A percentile compares a stretch with the other conserved stretches of the same genome.
Evolutionary conservation across 257 asterid species (phyloP).

Genomic region (Lithospermum erythrorhizon): DNA sequence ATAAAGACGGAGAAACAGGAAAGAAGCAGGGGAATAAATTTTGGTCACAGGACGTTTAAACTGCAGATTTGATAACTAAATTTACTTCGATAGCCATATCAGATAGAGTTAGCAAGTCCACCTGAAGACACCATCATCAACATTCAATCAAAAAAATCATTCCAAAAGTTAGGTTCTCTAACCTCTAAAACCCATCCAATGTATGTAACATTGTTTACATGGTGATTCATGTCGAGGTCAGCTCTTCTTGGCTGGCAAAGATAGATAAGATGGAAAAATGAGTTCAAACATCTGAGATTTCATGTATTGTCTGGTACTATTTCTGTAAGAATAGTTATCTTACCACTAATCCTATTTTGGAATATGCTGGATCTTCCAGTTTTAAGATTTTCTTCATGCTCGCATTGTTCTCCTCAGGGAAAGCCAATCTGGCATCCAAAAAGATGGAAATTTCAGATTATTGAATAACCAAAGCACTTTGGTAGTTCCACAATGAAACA

Average conservation of each 20-base stretch:
- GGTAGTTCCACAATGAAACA: background rate
- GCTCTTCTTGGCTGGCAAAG: conserved; percentile 77
- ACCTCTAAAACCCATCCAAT: conserved; percentile 98
- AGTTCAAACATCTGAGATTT: background rate
- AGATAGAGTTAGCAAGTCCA: too few relatives aligned
- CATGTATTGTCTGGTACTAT: background rate
- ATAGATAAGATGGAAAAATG: background rate
- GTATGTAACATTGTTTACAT: conserved; percentile 85
- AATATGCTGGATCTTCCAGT: conserved; percentile 49
- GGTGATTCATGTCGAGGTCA: conserved; percentile 92
- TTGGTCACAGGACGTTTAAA: too few relatives aligned
- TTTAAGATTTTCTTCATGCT: conserved; percentile 61
- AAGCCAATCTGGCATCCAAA: conserved; percentile 52
- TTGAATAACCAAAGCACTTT: background rate
- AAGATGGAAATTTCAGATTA: conserved; percentile 3
- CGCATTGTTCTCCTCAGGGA: conserved; percentile 83
- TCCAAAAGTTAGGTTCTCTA: conserved; percentile 5
- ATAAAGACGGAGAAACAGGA: too few relatives aligned
- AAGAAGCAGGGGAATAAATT: too few relatives aligned
- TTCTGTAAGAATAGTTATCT: conserved; percentile 8
- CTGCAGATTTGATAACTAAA: too few relatives aligned
- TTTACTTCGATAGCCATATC: too few relatives aligned
- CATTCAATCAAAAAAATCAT: too few relatives aligned
- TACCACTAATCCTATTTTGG: conserved; percentile 73
- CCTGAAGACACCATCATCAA: too few relatives aligned